Evolutionary conservation across 2,329 filamentous ascomycete species (phyloP).

Genomic region (Pseudocercospora fuligena): DNA sequence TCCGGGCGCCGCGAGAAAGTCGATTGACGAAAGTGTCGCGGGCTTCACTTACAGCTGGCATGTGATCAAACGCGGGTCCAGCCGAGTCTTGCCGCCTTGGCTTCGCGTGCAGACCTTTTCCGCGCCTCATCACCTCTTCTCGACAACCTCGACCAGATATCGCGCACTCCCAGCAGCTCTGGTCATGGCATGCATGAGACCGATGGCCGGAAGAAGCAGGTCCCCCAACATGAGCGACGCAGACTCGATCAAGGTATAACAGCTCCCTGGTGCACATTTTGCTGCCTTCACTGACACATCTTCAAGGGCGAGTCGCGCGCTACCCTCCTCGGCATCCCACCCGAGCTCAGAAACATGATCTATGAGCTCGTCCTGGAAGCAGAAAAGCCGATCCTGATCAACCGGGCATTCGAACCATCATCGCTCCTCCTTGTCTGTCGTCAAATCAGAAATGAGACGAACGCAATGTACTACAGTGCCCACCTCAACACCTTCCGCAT

Average conservation of each 20-base stretch:
- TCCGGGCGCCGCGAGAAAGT: background rate
- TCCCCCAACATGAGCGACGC: no score
- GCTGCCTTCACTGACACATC: no score
- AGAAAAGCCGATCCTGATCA: background rate
- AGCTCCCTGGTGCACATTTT: no score
- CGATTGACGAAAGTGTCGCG: background rate
- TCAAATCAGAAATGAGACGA: background rate
- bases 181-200: no score
- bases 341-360: background rate
- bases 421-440: background rate
- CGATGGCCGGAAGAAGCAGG: no score
- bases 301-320: no score
- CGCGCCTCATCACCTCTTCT: no score
- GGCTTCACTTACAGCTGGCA: background rate
- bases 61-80: background rate
- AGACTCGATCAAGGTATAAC: no score
- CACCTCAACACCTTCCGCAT: no score
- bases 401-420: background rate
- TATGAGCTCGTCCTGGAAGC: background rate
- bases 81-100: background rate
- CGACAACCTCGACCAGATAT: no score
- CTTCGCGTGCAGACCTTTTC: no score
- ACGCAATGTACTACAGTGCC: background rate
- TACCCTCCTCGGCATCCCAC: conserved; percentile 40
- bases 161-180: no score